phyloP scores from a whole-genome alignment of 768 basidiomycete genomes.

The Auriscalpium microsporum region DNA sequence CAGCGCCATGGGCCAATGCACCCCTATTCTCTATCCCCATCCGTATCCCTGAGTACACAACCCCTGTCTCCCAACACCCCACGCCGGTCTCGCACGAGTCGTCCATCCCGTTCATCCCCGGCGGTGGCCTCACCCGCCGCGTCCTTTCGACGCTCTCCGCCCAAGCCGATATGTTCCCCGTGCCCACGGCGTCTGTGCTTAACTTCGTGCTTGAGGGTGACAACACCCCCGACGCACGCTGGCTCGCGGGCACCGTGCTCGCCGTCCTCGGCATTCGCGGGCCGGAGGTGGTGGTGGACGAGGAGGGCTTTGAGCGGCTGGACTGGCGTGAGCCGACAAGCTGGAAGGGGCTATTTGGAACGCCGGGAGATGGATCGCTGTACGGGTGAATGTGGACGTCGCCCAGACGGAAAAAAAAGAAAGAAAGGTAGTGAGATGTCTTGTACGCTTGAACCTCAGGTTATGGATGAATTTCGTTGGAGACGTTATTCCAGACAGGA shows the following conservation, averaged over 20 bases:
- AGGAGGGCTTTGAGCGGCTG: constrained; percentile 18
- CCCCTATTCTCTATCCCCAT: constrained; percentile 34
- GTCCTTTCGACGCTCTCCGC: constrained; percentile 41
- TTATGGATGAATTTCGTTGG: not conserved
- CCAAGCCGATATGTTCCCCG: constrained; percentile 27
- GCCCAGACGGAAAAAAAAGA: not conserved
- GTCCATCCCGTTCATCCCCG: constrained; percentile 65
- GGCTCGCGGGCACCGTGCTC: constrained; percentile 47
- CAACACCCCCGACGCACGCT: constrained; percentile 61
- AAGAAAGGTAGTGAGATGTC: not conserved
- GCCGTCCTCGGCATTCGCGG: constrained; percentile 29
- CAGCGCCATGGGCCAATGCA: constrained; percentile 36
- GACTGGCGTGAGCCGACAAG: constrained; percentile 56
- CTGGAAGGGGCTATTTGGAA: constrained; percentile 64
- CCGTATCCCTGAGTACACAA: constrained; percentile 43
- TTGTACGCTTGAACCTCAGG: not conserved
- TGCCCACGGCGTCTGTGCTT: constrained; percentile 51
- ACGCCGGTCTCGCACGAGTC: constrained; percentile 19
- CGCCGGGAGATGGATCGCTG: constrained; percentile 63
- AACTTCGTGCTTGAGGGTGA: constrained; percentile 82
- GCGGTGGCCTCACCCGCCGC: constrained; percentile 64
- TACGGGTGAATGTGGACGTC: constrained; percentile 40
- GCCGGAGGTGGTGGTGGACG: constrained; percentile 21
- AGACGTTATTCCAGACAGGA: not conserved
- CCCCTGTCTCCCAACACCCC: constrained; percentile 34